phyloP scores from a whole-genome alignment of 495 filamentous ascomycete genomes.

The Daldinia childiae region DNA sequence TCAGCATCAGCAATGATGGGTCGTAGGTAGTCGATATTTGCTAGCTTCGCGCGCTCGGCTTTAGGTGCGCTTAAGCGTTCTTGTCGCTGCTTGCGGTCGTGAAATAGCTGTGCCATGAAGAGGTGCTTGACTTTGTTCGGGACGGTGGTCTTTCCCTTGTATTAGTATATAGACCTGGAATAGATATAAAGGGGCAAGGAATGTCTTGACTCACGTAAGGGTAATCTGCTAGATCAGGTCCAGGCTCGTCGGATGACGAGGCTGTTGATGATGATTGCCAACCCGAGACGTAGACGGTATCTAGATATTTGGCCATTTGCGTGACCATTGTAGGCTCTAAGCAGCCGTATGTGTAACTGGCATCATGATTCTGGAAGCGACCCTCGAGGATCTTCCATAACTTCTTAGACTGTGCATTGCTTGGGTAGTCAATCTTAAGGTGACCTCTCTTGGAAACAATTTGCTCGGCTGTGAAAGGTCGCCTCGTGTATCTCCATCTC shows the following conservation, averaged over 20 bases:
- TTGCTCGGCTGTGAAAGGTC: slow-evolving; percentile 94
- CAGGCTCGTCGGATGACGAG: slow-evolving; percentile 92
- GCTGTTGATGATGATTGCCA: slow-evolving; percentile 99
- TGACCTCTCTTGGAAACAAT: slow-evolving; percentile 95
- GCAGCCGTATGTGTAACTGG: slow-evolving; percentile 95
- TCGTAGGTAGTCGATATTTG: slow-evolving; percentile 91
- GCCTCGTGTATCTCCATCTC: slow-evolving; percentile 90
- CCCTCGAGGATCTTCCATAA: slow-evolving; percentile 88
- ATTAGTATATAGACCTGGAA: slow-evolving; percentile 11
- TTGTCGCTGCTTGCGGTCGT: slow-evolving; percentile 98
- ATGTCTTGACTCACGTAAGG: slow-evolving; percentile 76
- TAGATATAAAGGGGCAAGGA: background rate
- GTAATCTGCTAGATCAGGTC: slow-evolving; percentile 97
- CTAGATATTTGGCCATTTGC: slow-evolving; percentile 98
- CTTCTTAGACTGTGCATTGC: slow-evolving; percentile 90
- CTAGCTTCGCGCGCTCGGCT: slow-evolving; percentile 73
- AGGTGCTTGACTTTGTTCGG: slow-evolving; percentile 98
- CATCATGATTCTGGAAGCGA: slow-evolving; percentile 84
- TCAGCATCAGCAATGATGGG: slow-evolving; percentile 98
- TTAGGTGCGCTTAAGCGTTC: slow-evolving; percentile 85
- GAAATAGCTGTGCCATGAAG: slow-evolving; percentile 98
- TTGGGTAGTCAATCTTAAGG: slow-evolving; percentile 90
- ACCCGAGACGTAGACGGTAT: slow-evolving; percentile 97
- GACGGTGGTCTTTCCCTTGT: slow-evolving; percentile 78
- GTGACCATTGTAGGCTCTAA: slow-evolving; percentile 98